Percentiles rank a stretch among this genome's conserved stretches.
Evolutionary conservation across 106 monocot species (phyloP).

Genomic region (Vanilla planifolia): DNA sequence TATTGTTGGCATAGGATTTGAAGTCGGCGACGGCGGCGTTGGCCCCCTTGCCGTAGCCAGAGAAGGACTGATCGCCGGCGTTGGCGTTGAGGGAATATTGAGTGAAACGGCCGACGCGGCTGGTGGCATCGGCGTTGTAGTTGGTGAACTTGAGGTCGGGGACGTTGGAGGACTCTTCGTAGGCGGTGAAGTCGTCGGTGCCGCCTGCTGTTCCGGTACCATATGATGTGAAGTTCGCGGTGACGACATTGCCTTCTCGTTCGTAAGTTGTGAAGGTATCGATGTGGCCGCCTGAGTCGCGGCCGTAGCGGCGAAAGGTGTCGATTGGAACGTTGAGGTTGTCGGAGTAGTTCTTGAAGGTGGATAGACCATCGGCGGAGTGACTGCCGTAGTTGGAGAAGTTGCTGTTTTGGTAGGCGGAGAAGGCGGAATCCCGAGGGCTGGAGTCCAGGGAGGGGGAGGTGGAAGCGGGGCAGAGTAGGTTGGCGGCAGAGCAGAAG

Average conservation of each 20-base stretch:
- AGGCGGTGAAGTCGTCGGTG: constrained; percentile 34
- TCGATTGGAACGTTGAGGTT: constrained; percentile 53
- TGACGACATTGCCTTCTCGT: constrained; percentile 41
- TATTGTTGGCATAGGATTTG: constrained; percentile 45
- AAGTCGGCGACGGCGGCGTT: constrained; percentile 30
- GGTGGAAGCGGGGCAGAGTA: constrained; percentile 2
- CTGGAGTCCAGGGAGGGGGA: constrained; percentile 8
- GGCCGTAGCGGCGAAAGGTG: constrained; percentile 81
- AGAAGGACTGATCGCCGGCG: constrained; percentile 65
- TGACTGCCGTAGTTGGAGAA: constrained; percentile 81
- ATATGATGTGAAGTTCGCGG: constrained; percentile 75
- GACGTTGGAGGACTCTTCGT: constrained; percentile 40
- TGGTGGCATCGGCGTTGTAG: constrained; percentile 52
- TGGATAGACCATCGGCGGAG: constrained; percentile 21
- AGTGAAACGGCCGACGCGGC: constrained; percentile 29
- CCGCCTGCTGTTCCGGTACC: constrained; percentile 43
- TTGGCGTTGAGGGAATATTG: constrained; percentile 64
- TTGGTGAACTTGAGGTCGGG: constrained; percentile 60
- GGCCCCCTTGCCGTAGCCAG: constrained; percentile 66
- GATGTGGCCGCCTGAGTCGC: constrained; percentile 30
- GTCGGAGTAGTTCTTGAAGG: constrained; percentile 71
- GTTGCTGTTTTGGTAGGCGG: constrained; percentile 37
- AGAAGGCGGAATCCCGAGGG: constrained; percentile 25
- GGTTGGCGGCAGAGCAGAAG: constrained; percentile 42
- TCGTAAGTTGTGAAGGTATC: constrained; percentile 50